Evolutionary conservation across 2,329 filamentous ascomycete species (phyloP).

Genomic region (Rutstroemia sp.): DNA sequence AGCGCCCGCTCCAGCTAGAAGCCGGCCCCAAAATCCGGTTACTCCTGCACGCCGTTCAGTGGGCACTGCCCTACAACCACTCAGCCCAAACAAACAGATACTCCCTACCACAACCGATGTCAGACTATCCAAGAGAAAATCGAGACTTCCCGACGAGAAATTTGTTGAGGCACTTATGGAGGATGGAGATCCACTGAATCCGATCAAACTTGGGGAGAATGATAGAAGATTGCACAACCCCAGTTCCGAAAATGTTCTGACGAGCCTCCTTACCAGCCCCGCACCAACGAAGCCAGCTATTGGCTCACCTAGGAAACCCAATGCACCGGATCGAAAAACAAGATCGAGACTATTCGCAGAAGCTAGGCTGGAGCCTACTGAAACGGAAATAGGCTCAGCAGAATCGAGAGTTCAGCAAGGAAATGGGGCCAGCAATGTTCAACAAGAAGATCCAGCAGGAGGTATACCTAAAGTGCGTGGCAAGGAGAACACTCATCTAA

Average conservation of each 20-base stretch:
- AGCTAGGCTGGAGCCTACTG: not conserved
- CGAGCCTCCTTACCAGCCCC: constrained; percentile 13
- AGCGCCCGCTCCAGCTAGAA: not conserved
- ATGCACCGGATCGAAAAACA: not conserved
- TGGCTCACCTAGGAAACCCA: not conserved
- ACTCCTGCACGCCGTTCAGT: constrained; percentile 5
- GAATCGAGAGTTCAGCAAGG: no score
- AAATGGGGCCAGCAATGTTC: not conserved
- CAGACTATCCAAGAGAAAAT: constrained; percentile 13
- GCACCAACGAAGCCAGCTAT: not conserved
- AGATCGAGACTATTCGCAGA: not conserved
- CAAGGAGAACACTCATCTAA: no score
- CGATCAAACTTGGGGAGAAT: no score
- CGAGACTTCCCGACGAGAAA: constrained; percentile 11
- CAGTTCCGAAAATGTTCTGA: constrained; percentile 4
- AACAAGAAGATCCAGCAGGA: no score
- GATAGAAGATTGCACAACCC: not conserved
- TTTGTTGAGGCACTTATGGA: constrained; percentile 19
- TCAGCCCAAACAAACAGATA: constrained; percentile 24
- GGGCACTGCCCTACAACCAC: constrained; percentile 18
- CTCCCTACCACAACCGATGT: constrained; percentile 19
- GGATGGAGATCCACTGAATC: constrained; percentile 15
- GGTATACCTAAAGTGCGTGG: no score
- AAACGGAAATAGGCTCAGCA: not conserved
- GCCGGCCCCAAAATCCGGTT: not conserved